Evolutionary conservation across 768 basidiomycete genomes (phyloP), one percentile per base, ranked within the genome.

Genomic region (Phylloporus sp.): DNA sequence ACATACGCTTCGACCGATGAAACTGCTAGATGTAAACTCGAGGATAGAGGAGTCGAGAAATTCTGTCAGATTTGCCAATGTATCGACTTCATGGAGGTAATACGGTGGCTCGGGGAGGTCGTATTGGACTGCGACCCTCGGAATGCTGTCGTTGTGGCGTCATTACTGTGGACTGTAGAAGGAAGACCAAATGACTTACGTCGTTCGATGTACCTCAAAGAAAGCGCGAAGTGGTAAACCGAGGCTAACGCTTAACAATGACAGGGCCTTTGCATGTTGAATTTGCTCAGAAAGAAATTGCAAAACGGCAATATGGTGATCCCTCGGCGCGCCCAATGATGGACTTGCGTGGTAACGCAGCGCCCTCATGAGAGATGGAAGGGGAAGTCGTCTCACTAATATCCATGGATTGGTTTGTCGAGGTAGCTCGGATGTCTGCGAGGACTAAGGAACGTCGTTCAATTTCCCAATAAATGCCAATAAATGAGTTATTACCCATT

Each of bases 1-100:
- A 49, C 62, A 9, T 42, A 66, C 64, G 9, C 50, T 66, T 60
- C 56, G 57, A 14, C 66, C 64, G 20, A 66, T 44, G 35, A 66
- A 66, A 36, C 64, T 54, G 2, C 53, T 33, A 6, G 55, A 18
- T 1, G 53, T 52, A n/a, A 66, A 56, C 23, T 66, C 60, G 3
- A 66, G 42, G 13, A 66, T 29, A 44, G 50, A 46, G 15, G 49
- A 18, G 6, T 57, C 52, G 6, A 64, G 45, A 20, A 40, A 32
- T 10, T 52, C 51, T 15, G 56, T 62, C 9, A 62, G 15, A 51
- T 62, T 67, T 29, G 43, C 42, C n/a, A 50, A 17, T 20, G n/a
- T 14, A 11, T 59, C 49, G 11, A 35, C 26, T 42, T 46, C 50
- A 15, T 31, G 47, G 14, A 31, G 20, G 20, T 28, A 26, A 24